Base-by-base conservation (phyloP, 2,329 filamentous ascomycete genomes). In the Penicillium sp. region DNA sequence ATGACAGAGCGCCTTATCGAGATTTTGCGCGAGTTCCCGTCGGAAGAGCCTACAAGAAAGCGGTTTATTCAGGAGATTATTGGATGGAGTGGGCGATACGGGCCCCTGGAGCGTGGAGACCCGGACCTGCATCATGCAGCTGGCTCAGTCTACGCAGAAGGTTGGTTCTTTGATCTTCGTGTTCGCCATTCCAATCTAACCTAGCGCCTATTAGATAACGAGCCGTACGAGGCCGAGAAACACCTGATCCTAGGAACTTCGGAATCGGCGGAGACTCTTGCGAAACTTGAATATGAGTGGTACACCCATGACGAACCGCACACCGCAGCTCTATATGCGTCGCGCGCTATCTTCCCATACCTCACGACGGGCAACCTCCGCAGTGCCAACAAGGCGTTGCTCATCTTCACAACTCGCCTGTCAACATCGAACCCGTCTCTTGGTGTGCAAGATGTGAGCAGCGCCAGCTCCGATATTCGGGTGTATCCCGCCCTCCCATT, bases 91-190 rank as follows among this genome's bases (percentile, higher is more conserved):
- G 82, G 85, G 53, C 93, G 89, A 72, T 88, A 85, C 68, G 91
- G 92, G 64, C 89, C 94, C 44, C 90, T 89, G 72, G 92, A 94
- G 46, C 89, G 91, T 49, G 94, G 94, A 57, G 94, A 99, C 69
- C 89, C 93, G 2, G 94, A 97, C 68, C 80, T 99, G 53, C 94
- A 99, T 75, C 92, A 97, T 76, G 92, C 96, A 42, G 87, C 88
- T 33, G 94, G 94, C 49, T 87, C 85, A 29, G 79, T 97, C 42
- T 96, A 91, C 72, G 93, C 92, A n/a, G 89, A 95, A 69, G 82
- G 83, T 84, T 73, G 20, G 68, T 64, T 26, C 23, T 40, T 8
- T 20, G 14, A n/a, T 22, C 18, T 25, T 23, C 5, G 25, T 37
- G 40, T 18, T 20, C 15, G 8, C 12, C n/a, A 7, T 15, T 23